A percentile compares a stretch with the other conserved stretches of the same genome.
Conservation (phyloP, 2,329 filamentous ascomycete species). For the Thelonectria discophora region DNA sequence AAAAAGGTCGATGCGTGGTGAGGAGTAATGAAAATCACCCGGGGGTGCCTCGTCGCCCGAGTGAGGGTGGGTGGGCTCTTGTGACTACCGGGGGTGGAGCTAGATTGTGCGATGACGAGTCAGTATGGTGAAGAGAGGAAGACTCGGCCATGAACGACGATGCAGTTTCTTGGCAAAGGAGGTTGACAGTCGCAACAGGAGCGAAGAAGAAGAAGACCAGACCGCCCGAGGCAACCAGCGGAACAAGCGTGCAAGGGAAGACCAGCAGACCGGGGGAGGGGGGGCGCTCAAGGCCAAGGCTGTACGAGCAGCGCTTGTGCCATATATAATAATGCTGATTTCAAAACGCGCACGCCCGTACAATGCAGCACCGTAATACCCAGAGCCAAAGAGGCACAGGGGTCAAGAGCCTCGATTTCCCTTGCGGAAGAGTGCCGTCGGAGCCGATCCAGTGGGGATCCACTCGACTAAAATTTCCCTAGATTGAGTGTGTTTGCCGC, state of each 20-base stretch:
- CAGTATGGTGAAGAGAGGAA: constrained; percentile 22
- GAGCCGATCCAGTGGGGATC: constrained; percentile 43
- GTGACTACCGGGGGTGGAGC: constrained; percentile 21
- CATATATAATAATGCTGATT: constrained; percentile 41
- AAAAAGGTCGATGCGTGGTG: constrained; percentile 21
- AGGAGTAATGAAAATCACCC: constrained; percentile 21
- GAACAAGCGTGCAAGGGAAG: constrained; percentile 13
- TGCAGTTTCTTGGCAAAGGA: constrained; percentile 8
- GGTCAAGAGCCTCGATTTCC: constrained; percentile 39
- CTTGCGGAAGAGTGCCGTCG: constrained; percentile 42
- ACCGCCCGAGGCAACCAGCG: not conserved
- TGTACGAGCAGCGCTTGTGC: constrained; percentile 28
- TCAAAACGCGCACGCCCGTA: constrained; percentile 33
- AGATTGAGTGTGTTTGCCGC: constrained; percentile 45
- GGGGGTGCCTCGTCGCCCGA: constrained; percentile 13
- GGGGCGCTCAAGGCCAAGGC: not conserved
- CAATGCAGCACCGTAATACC: constrained; percentile 22
- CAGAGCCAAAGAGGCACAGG: constrained; percentile 32
- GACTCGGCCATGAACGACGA: not conserved
- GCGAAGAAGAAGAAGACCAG: no score
- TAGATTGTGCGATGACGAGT: constrained; percentile 25
- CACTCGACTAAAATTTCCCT: constrained; percentile 44
- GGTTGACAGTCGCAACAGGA: no score
- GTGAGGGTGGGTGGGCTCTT: constrained; percentile 17
- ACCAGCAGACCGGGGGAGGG: not conserved